Conservation (phyloP, 2,329 filamentous ascomycete genomes). For the Chaetomium strumarium region DNA sequence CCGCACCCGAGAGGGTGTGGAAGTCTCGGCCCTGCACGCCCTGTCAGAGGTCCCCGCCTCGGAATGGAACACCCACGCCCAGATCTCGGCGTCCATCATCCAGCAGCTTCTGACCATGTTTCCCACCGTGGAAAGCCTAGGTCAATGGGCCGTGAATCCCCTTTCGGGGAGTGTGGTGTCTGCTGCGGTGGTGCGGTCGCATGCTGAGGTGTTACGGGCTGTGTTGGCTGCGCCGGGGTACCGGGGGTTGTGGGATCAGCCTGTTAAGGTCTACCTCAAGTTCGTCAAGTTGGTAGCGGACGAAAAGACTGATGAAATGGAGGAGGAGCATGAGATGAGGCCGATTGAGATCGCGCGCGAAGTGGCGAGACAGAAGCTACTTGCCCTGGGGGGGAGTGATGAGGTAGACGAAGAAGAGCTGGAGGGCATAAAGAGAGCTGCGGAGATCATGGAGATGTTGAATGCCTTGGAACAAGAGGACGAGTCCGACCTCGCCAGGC, state of each 20-base stretch:
- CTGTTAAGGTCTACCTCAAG: too few relatives aligned
- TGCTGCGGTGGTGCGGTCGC: not conserved
- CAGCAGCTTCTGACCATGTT: slow-evolving; percentile 8
- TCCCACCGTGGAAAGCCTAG: slow-evolving; percentile 2
- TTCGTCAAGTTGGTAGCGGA: too few relatives aligned
- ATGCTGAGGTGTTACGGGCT: not conserved
- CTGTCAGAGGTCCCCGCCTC: not conserved
- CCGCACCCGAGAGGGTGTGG: not conserved
- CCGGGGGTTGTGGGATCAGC: not conserved
- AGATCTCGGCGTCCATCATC: slow-evolving; percentile 12
- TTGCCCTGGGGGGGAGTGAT: not conserved
- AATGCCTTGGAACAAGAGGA: not conserved
- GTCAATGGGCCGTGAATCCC: not conserved
- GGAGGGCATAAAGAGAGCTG: not conserved
- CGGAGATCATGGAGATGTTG: not conserved
- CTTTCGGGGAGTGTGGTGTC: not conserved
- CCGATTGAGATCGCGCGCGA: not conserved
- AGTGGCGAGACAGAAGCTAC: not conserved
- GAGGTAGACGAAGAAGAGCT: not conserved
- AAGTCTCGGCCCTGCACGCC: slow-evolving; percentile 3
- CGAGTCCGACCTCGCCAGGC: too few relatives aligned
- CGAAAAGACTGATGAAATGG: too few relatives aligned
- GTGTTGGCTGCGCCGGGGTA: not conserved
- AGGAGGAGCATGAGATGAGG: not conserved
- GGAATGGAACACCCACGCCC: slow-evolving; percentile 9